Evolutionary conservation across 108 stramenopile species (phyloP), one percentile per base, ranked within the genome.

Genomic region (Fragilaria crotonensis): DNA sequence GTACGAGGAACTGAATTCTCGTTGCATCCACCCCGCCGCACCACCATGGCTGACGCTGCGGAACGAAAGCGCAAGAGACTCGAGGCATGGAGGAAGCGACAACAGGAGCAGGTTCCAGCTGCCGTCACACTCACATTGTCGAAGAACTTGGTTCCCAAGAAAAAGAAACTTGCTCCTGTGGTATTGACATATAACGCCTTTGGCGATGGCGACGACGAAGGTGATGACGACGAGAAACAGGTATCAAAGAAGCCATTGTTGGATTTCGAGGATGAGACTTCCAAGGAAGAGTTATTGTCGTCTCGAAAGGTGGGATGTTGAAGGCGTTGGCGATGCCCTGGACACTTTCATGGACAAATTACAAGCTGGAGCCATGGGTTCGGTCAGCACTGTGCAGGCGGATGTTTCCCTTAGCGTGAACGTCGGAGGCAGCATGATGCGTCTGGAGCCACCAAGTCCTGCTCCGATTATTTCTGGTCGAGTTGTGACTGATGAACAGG

Each of bases 321-420:
- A 48, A 28, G 65, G 45, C 54, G 64, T 73, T 4, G 65, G 74
- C 4, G 90, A 92, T 72, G 79, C 82, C 30, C 73, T 92, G 22
- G 90, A 92, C 58, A 68, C 74, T 19, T 92, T 92, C 71, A 92
- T 92, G 90, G 79, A 84, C 52, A 80, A 83, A 56, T 69, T 91
- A 23, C 68, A 85, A 52, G 77, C 85, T 22, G 86, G 86, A 0
- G 77, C 83, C 11, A 47, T 75, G 66, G 84, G 79, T 2, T 72
- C 19, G 29, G 80, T 84, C 48, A 64, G 54, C 11, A 59, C 66
- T 29, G 48, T 17, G 11, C 48, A 54, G 25, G 63, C 21, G 30
- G 66, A 68, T 23, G 33, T 60, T 11, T 25, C 28, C 21, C 54
- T 80, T 3, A 53, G 65, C 0, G 64, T 76, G 21, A 57, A 77